Evolutionary conservation across 2,329 filamentous ascomycete species (phyloP).

Genomic region (Juglanconis oblonga): DNA sequence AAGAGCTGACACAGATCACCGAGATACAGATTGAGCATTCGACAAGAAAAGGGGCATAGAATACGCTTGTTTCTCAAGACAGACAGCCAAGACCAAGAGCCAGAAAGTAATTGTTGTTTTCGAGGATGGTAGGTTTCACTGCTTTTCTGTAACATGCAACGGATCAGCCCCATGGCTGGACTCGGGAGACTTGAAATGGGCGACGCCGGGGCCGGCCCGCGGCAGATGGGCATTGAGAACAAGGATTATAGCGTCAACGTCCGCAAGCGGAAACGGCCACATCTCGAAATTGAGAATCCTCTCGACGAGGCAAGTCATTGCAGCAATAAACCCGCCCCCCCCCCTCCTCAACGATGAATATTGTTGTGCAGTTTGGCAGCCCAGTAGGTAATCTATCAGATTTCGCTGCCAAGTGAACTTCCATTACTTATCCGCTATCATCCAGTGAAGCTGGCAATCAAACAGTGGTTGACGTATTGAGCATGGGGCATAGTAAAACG

Average conservation of each 20-base stretch:
- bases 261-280: not conserved
- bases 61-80: not conserved
- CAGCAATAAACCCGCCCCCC: too few species aligned
- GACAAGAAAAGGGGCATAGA: not conserved
- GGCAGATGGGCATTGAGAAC: not conserved
- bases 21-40: not conserved
- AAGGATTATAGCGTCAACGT: not conserved
- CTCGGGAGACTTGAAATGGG: not conserved
- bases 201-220: not conserved
- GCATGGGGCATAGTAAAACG: not conserved
- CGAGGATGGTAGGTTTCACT: conserved; percentile 12
- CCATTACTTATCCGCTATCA: too few species aligned
- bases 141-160: conserved; percentile 6
- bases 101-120: conserved; percentile 2
- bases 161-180: not conserved
- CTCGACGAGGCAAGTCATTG: too few species aligned
- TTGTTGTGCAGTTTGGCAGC: too few species aligned
- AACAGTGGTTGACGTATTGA: not conserved
- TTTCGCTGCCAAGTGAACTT: too few species aligned
- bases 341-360: too few species aligned
- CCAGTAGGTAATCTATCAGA: too few species aligned
- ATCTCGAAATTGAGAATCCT: too few species aligned
- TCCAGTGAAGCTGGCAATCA: too few species aligned
- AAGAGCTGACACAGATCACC: not conserved
- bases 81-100: not conserved